Evolutionary conservation across 164 flowering plant species (phyloP), one percentile per base, ranked within the genome.

Genomic region (Dillenia turbinata): DNA sequence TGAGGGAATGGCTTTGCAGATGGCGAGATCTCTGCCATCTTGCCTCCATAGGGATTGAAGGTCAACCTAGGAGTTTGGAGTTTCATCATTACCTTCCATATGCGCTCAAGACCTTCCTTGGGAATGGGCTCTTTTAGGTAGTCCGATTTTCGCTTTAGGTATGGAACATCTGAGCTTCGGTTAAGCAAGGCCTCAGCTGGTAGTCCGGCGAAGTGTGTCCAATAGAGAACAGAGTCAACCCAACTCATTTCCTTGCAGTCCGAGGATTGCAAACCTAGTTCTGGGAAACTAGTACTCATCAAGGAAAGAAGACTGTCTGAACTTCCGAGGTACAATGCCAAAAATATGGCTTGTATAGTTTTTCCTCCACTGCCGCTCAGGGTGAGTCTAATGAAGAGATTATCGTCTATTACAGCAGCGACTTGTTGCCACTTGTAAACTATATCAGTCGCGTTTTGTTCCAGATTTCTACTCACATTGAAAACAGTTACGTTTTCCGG

Each of bases 401-500:
- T 48, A 10, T 57, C 48, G 14, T 45, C 58, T 5, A 58, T 10
- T 8, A 57, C 49, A 9, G 53, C 43, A 3, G 62, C 69, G 2
- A 66, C 54, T 19, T 50, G 9, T 51, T 66, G 63, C 56, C 61
- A 66, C 10, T 52, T 46, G 10, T 44, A 33, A 4, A 59, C 49
- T 5, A 57, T 10, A 5, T 57, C 50, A 5, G 58, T 52, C 19
- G 54, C 56, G 24, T 55, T 48, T 13, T 66, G 13, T 17, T 66
- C 40, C 11, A 49, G 4, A 0, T 51, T 62, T 22, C 44, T 57
- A 0, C 14, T 1, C 7, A 66, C 52, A 44, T 16, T 57, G 52
- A 61, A 73, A 6, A 69, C 60, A 7, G 77, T 73, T 0, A 73
- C 77, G 0, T 26, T 62, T 49, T 58, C 43, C 9, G 70, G 72